phyloP scores from a whole-genome alignment of 495 filamentous ascomycete genomes.

The Letharia columbiana region DNA sequence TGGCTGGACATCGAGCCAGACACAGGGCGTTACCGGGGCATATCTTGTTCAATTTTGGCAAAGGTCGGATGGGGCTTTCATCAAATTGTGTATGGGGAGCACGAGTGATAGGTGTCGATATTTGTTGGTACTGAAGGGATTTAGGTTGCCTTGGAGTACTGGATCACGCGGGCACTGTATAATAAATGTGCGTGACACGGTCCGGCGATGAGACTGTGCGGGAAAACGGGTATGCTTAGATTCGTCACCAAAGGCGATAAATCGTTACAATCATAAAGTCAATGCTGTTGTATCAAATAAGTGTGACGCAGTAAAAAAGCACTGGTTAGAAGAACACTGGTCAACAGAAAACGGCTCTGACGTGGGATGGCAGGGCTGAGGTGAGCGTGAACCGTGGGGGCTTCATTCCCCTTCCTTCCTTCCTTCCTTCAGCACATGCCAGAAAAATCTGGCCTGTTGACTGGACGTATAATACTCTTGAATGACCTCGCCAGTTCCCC shows the following conservation, averaged over 20 bases:
- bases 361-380: background rate
- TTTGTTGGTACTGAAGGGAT: background rate
- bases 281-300: background rate
- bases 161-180: background rate
- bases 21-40: background rate
- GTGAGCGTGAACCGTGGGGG: background rate
- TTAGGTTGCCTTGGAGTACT: background rate
- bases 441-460: background rate
- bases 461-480: background rate
- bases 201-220: background rate
- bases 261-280: background rate
- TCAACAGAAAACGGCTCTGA: background rate
- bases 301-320: background rate
- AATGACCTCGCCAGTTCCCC: background rate
- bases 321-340: background rate
- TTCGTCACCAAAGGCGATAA: background rate
- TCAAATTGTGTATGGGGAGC: constrained; percentile 1
- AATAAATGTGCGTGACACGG: background rate
- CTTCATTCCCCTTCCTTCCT: background rate
- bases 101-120: background rate
- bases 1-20: constrained; percentile 21
- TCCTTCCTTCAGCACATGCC: background rate
- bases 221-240: background rate
- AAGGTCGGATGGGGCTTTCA: constrained; percentile 25
- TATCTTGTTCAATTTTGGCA: background rate